Conservation (phyloP, 2,329 filamentous ascomycete species). For the Chrysosporium queenslandicum region DNA sequence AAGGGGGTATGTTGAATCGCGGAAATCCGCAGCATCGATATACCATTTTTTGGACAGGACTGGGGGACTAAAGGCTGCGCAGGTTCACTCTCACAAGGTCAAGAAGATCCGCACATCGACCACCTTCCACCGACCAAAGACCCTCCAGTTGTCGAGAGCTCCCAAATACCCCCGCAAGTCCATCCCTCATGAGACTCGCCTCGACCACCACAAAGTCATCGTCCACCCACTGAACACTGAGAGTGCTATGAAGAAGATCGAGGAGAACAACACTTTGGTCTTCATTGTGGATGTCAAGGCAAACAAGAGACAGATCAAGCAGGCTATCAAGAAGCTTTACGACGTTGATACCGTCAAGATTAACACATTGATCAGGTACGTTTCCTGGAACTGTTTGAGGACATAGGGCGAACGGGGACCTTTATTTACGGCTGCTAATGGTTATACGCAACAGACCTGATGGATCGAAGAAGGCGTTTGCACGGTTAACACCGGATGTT, state of each 20-base stretch:
- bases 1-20: constrained; percentile 63
- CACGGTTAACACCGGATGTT: constrained; percentile 87
- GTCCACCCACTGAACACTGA: constrained; percentile 98
- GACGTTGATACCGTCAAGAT: constrained; percentile 98
- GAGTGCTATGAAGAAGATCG: constrained; percentile 99
- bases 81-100: constrained; percentile 72
- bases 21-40: too few species aligned
- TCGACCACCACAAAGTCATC: constrained; percentile 97
- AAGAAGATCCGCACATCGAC: constrained; percentile 86
- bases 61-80: constrained; percentile 21
- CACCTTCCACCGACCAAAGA: constrained; percentile 97
- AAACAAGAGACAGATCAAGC: constrained; percentile 99
- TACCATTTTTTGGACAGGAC: constrained; percentile 1
- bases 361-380: constrained; percentile 95
- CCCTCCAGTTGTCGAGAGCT: constrained; percentile 74
- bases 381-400: constrained; percentile 17
- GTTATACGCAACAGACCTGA: constrained; percentile 56
- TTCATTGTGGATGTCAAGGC: constrained; percentile 96
- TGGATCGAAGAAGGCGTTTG: constrained; percentile 97
- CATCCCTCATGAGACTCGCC: constrained; percentile 75
- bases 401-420: background rate
- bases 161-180: constrained; percentile 98
- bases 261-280: constrained; percentile 99
- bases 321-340: constrained; percentile 96
- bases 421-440: constrained; percentile 11